These are phyloP conservation scores for Beta corolliflora DNA, from an alignment of 179 eudicot genomes.

Conservation along the genomic window DNA sequence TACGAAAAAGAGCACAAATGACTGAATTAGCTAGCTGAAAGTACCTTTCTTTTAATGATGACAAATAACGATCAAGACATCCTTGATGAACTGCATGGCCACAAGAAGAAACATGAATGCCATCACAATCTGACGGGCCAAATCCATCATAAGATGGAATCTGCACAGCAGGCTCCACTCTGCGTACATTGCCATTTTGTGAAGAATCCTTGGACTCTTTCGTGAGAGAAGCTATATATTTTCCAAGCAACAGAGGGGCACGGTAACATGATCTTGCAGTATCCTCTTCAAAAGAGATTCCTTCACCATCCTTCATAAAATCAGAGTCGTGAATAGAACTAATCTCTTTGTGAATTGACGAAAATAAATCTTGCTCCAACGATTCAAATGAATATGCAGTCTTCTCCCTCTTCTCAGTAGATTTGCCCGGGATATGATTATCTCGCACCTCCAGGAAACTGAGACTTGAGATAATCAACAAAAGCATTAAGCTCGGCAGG, in stretches of 20 bases:
- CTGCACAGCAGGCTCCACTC: slow-evolving; percentile 41
- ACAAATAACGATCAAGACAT: slow-evolving; percentile 91
- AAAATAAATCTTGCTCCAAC: slow-evolving; percentile 67
- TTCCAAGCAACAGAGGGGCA: slow-evolving; percentile 64
- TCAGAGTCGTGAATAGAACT: slow-evolving; percentile 28
- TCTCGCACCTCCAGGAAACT: slow-evolving; percentile 61
- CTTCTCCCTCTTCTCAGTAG: slow-evolving; percentile 38
- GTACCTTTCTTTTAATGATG: slow-evolving; percentile 92
- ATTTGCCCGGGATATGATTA: slow-evolving; percentile 39
- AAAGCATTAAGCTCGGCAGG: slow-evolving; percentile 68
- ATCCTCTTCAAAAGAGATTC: slow-evolving; percentile 26
- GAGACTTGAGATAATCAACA: slow-evolving; percentile 56
- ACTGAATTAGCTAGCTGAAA: background rate
- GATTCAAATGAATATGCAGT: slow-evolving; percentile 53
- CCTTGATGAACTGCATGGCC: slow-evolving; percentile 98
- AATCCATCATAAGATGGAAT: slow-evolving; percentile 51
- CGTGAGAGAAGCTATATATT: slow-evolving; percentile 70
- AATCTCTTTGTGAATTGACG: slow-evolving; percentile 47
- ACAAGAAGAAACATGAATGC: slow-evolving; percentile 92
- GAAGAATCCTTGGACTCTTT: slow-evolving; percentile 56
- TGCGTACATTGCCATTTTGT: slow-evolving; percentile 36
- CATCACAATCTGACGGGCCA: slow-evolving; percentile 80
- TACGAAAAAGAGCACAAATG: background rate
- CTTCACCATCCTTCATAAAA: slow-evolving; percentile 31
- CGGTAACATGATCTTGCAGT: slow-evolving; percentile 26